phyloP scores from a whole-genome alignment of 768 basidiomycete genomes.

The Mycena crocata region DNA sequence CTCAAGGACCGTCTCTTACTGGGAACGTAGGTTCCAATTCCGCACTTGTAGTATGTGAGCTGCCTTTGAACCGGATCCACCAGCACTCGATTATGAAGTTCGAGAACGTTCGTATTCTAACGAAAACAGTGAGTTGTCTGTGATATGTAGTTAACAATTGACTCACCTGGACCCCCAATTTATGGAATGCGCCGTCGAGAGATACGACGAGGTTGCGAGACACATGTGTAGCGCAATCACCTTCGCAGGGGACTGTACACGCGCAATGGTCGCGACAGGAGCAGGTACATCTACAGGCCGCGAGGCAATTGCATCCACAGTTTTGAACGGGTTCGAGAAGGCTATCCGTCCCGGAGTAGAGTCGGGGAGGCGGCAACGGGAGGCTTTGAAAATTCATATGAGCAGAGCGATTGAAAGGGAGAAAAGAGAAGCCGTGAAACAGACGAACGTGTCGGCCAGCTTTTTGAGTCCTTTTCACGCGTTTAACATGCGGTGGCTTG shows the following conservation, averaged over 20 bases:
- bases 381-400: slow-evolving; percentile 32
- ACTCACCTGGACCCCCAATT: slow-evolving; percentile 18
- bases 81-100: slow-evolving; percentile 34
- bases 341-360: slow-evolving; percentile 6
- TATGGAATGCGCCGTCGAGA: slow-evolving; percentile 6
- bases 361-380: slow-evolving; percentile 17
- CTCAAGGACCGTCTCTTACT: background rate
- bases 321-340: slow-evolving; percentile 8
- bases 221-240: slow-evolving; percentile 12
- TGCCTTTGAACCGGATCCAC: slow-evolving; percentile 27
- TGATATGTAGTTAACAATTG: background rate
- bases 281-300: slow-evolving; percentile 24
- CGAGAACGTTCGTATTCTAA: slow-evolving; percentile 35
- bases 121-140: background rate
- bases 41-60: slow-evolving; percentile 37
- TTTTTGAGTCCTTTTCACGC: background rate
- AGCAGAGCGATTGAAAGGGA: background rate
- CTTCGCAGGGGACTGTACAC: slow-evolving; percentile 17
- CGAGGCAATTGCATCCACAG: slow-evolving; percentile 27
- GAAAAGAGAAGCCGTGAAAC: background rate
- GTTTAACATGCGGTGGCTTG: background rate
- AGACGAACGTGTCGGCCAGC: background rate
- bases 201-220: slow-evolving; percentile 27
- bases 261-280: slow-evolving; percentile 28
- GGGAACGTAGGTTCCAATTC: slow-evolving; percentile 12